Evolutionary conservation across 108 stramenopile species (phyloP), one percentile per base, ranked within the genome.

Genomic region (Skeletonema costatum): DNA sequence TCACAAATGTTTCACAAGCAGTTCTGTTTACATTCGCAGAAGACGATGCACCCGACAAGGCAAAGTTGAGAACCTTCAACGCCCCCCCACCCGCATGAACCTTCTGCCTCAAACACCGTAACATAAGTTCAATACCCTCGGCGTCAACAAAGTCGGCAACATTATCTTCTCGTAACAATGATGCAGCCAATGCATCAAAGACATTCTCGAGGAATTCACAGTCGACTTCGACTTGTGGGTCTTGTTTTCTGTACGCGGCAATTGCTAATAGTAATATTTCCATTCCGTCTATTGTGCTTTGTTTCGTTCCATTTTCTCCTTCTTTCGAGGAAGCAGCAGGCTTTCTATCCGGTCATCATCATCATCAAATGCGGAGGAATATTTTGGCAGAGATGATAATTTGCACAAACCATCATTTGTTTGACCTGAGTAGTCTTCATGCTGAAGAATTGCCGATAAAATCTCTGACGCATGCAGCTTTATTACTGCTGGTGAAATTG

Each of bases 171-270:
- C 86, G 77, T 71, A 87, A 86, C 69, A 94, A 61, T 21, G 88
- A 84, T 8, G 89, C 87, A 9, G 86, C 73, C 16, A 89, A 48
- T 29, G 64, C 66, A 33, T 87, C 75, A 71, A 87, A 83, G 5
- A 85, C 58, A 73, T 94, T 94, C 73, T 94, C 93, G 19, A 94
- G 66, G 14, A 83, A 81, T 76, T 92, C 93, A 36, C 87, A 83
- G 56, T 90, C 87, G n/a, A 74, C 78, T 56, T 94, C 90, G 14
- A 74, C 67, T 25, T 70, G 53, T 9, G 93, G 93, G 67, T 94
- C 90, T 32, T 72, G 74, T 62, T 92, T 92, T 35, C 91, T 73
- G 75, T 76, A 88, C 3, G 63, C 32, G 17, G 89, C 90, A 41
- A 92, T 77, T 4, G 81, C 66, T 72, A 87, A 83, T 7, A 94